phyloP scores from a whole-genome alignment of 495 filamentous ascomycete species.

The Lentithecium fluviatile region DNA sequence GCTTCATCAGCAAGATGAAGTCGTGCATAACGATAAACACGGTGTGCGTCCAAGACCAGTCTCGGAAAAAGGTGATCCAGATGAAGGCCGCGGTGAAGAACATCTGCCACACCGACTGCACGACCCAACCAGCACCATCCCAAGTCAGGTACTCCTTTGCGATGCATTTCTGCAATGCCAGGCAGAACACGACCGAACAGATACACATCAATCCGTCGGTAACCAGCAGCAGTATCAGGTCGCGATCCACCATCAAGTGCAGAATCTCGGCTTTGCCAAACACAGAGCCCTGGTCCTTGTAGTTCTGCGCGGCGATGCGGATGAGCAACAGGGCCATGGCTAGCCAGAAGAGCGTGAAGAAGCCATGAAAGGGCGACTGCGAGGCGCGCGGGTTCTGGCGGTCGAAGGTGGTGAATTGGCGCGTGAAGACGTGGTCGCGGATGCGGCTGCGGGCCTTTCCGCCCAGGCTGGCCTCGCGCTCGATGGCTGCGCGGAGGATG shows the following conservation, averaged over 20 bases:
- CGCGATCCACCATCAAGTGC: constrained; percentile 62
- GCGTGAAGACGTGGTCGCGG: constrained; percentile 65
- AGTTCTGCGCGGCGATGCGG: constrained; percentile 65
- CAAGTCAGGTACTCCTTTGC: constrained; percentile 57
- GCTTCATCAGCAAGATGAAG: constrained; percentile 74
- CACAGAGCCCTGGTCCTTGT: constrained; percentile 56
- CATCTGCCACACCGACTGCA: constrained; percentile 69
- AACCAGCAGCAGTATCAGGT: constrained; percentile 61
- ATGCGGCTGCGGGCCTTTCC: constrained; percentile 54
- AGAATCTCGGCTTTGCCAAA: constrained; percentile 69
- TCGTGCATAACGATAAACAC: constrained; percentile 72
- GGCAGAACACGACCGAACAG: constrained; percentile 54
- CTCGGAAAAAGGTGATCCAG: constrained; percentile 59
- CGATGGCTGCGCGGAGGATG: constrained; percentile 49
- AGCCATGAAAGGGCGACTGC: constrained; percentile 67
- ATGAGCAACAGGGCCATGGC: constrained; percentile 60
- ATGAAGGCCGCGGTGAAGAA: constrained; percentile 58
- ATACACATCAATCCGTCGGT: constrained; percentile 68
- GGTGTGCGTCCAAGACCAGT: constrained; percentile 75
- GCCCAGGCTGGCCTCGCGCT: constrained; percentile 44
- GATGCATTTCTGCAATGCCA: constrained; percentile 59
- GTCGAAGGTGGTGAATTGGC: constrained; percentile 69
- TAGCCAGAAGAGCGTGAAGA: constrained; percentile 77
- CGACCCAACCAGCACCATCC: constrained; percentile 63
- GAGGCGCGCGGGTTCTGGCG: constrained; percentile 58